Base-by-base conservation (phyloP, 2,329 filamentous ascomycete species). In the Penicillium sp. region DNA sequence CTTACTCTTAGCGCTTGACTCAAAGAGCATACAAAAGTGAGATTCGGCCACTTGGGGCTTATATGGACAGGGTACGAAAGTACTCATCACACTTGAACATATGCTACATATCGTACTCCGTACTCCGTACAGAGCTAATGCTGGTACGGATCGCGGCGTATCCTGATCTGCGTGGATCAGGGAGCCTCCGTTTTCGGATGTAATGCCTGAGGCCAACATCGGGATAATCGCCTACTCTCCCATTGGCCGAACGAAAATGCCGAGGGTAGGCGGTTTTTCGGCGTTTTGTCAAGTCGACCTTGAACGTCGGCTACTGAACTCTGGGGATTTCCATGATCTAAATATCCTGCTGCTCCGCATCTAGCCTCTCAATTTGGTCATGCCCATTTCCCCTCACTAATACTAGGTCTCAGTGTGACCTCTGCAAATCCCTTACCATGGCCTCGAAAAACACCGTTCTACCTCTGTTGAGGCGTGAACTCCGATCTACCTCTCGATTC, bases 391-490 rank as follows among this genome's bases (percentile, higher is more conserved):
- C 34, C 21, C 13, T 40, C 31, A 50, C 27, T 59, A 60, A 41
- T 42, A 5, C 24, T 6, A 54, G 27, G 51, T 36, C 36, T 50
- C 31, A 36, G 32, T 22, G 18, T 41, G 41, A 36, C 38, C 22
- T 48, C 49, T 7, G n/a, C 40, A 51, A 7, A 24, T 22, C 45
- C 46, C 36, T 16, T 54, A 52, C 56, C 45, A 77, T 77, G 75
- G 73, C 73, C 56, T 76, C 74, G 31, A 76, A 72, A 69, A 61
- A 67, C 55, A 67, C 70, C 42, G 64, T 72, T 39, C 56, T 74
- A 61, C 74, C 74, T 70, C 69, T 77, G 47, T 49, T 77, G 68
- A 74, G 74, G 68, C 71, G 73, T 39, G 70, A 75, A 57, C 55
- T 73, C 45, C 71, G 68, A 45, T 63, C 66, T 11, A 61, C 67